phyloP scores from a whole-genome alignment of 2,329 filamentous ascomycete genomes.

The Fusarium multiceps region DNA sequence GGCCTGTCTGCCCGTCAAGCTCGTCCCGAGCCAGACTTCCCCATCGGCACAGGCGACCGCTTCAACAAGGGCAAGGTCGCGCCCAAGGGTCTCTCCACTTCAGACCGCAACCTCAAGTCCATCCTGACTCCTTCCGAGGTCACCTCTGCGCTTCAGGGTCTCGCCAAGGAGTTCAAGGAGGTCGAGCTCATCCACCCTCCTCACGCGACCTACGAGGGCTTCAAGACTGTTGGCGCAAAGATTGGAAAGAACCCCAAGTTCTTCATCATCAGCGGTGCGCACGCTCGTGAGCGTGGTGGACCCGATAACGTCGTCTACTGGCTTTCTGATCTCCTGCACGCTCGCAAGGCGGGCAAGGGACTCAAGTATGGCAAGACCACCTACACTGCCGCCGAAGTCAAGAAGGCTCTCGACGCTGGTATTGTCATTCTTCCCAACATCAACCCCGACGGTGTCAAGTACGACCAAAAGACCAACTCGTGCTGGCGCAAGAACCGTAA shows the following conservation, averaged over 20 bases:
- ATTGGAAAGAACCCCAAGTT: slow-evolving; percentile 61
- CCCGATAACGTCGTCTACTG: slow-evolving; percentile 69
- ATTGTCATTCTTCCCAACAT: slow-evolving; percentile 64
- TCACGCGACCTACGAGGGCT: slow-evolving; percentile 57
- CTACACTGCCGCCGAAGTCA: slow-evolving; percentile 64
- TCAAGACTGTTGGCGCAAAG: slow-evolving; percentile 54
- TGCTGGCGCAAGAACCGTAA: slow-evolving; percentile 70
- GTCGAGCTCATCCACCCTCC: slow-evolving; percentile 57
- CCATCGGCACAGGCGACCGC: slow-evolving; percentile 57
- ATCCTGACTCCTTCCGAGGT: slow-evolving; percentile 61
- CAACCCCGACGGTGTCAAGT: slow-evolving; percentile 65
- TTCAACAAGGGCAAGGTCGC: slow-evolving; percentile 54
- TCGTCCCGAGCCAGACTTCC: slow-evolving; percentile 45
- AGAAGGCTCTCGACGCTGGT: slow-evolving; percentile 61
- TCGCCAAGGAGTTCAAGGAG: slow-evolving; percentile 53
- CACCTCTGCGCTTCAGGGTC: slow-evolving; percentile 56
- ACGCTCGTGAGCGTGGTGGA: slow-evolving; percentile 68
- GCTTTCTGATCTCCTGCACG: slow-evolving; percentile 66
- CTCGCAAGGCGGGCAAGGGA: slow-evolving; percentile 60
- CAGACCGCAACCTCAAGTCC: slow-evolving; percentile 53
- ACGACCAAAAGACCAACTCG: slow-evolving; percentile 60
- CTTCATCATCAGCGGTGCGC: slow-evolving; percentile 65
- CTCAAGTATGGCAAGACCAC: slow-evolving; percentile 63
- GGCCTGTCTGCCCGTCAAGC: slow-evolving; percentile 18
- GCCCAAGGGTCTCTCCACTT: slow-evolving; percentile 49